Percentiles rank a stretch among this genome's conserved stretches.
These are phyloP conservation scores for Lepiota brunneoincarnata DNA, from an alignment of 768 basidiomycete genomes.

Conservation along the genomic window DNA sequence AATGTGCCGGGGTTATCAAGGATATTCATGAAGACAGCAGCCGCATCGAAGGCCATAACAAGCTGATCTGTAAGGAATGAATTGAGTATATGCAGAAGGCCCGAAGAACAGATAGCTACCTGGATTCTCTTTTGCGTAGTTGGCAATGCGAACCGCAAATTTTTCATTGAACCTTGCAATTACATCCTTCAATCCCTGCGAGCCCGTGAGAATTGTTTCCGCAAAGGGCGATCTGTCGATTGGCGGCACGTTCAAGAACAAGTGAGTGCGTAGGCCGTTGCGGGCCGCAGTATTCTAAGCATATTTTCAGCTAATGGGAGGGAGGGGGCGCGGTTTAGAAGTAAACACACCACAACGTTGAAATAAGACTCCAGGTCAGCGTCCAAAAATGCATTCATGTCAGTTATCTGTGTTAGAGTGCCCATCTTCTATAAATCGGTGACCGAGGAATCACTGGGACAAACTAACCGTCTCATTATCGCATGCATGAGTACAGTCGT, in stretches of 20 bases:
- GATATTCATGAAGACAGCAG: background rate
- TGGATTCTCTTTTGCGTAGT: slow-evolving; percentile 4
- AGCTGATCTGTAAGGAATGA: background rate
- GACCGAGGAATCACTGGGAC: too few relatives aligned
- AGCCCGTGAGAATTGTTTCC: background rate
- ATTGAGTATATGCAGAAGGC: background rate
- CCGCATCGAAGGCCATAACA: background rate
- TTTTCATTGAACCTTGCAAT: background rate
- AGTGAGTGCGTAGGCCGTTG: background rate
- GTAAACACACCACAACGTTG: background rate
- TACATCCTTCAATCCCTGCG: background rate
- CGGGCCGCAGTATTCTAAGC: background rate
- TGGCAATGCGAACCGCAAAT: background rate
- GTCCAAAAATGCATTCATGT: slow-evolving; percentile 1
- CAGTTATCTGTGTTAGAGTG: background rate
- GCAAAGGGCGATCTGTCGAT: slow-evolving; percentile 1
- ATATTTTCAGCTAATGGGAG: background rate
- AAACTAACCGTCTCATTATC: background rate
- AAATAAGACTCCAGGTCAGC: slow-evolving; percentile 4
- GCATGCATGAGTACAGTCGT: background rate
- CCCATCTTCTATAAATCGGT: background rate
- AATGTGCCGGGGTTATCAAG: background rate
- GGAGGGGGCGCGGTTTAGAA: background rate
- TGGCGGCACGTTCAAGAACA: slow-evolving; percentile 2
- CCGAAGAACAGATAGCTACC: background rate